Conservation (phyloP, 1,284 basidiomycete genomes). For the Inonotus hispidus region DNA sequence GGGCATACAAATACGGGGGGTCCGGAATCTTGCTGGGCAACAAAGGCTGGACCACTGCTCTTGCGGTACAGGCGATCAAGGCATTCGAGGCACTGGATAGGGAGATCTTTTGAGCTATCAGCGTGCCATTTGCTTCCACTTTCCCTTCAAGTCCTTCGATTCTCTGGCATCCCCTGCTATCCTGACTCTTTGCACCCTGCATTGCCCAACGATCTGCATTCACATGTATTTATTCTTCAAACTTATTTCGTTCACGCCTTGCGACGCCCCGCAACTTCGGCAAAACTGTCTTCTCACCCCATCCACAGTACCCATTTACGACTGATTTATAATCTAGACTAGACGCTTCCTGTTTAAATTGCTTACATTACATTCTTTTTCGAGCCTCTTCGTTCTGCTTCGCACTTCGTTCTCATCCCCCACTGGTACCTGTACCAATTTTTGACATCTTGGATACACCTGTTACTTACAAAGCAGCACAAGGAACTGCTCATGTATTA, state of each 20-base stretch:
- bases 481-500: neutral
- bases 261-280: neutral
- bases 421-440: neutral
- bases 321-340: conserved; percentile 15
- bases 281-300: neutral
- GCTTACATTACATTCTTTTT: conserved; percentile 1
- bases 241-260: neutral
- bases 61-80: conserved; percentile 21
- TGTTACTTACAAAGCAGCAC: neutral
- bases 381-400: neutral
- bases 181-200: neutral
- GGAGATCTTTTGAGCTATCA: conserved; percentile 5
- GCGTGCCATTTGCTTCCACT: neutral
- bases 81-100: conserved; percentile 13
- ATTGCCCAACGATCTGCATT: neutral
- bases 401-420: neutral
- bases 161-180: neutral
- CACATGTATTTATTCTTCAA: conserved; percentile 10
- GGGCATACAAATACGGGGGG: conserved; percentile 21
- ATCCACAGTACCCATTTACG: neutral
- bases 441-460: neutral
- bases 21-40: conserved; percentile 20
- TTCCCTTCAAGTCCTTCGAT: neutral
- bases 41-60: conserved; percentile 20
- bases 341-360: neutral